phyloP scores from a whole-genome alignment of 163 green algal genomes.

The Scenedesmus sp. region DNA sequence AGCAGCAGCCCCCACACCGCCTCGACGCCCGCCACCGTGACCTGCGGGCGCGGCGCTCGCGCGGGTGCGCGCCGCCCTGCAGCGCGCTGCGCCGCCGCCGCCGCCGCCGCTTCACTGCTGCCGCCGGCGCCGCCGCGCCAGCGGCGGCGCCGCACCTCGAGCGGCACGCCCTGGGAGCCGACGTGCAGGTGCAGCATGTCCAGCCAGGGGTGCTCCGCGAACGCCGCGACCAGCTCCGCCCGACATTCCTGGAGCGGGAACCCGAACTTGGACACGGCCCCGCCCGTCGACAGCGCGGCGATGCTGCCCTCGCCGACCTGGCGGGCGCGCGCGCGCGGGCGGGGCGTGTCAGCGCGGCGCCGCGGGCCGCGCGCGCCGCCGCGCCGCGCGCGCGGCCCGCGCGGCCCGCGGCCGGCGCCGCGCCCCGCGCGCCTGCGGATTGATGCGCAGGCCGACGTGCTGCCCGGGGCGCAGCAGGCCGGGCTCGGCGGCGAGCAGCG shows the following conservation, averaged over 20 bases:
- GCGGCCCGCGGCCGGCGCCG: too few relatives aligned
- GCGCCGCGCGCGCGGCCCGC: too few relatives aligned
- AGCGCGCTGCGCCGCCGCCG: too few relatives aligned
- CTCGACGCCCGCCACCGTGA: slow-evolving; percentile 45
- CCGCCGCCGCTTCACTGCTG: too few relatives aligned
- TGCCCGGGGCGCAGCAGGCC: neutral
- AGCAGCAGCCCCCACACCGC: slow-evolving; percentile 48
- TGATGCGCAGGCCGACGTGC: slow-evolving; percentile 51
- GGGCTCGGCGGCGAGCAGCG: neutral
- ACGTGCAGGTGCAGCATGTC: slow-evolving; percentile 60
- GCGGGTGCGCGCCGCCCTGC: too few relatives aligned
- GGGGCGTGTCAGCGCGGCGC: neutral
- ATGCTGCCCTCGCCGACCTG: slow-evolving; percentile 56
- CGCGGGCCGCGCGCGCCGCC: too few relatives aligned
- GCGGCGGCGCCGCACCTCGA: neutral
- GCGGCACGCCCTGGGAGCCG: slow-evolving; percentile 47
- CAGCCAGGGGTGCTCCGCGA: slow-evolving; percentile 48
- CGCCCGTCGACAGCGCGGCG: slow-evolving; percentile 47
- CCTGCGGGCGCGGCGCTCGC: too few relatives aligned
- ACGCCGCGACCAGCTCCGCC: slow-evolving; percentile 41
- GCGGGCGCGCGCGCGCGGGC: too few relatives aligned
- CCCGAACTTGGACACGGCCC: slow-evolving; percentile 52
- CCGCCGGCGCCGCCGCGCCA: too few relatives aligned
- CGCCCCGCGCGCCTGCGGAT: slow-evolving; percentile 44
- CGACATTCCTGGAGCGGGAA: slow-evolving; percentile 44